phyloP scores from a whole-genome alignment of 202 grass and related monocot species.

The Panicum hallii region DNA sequence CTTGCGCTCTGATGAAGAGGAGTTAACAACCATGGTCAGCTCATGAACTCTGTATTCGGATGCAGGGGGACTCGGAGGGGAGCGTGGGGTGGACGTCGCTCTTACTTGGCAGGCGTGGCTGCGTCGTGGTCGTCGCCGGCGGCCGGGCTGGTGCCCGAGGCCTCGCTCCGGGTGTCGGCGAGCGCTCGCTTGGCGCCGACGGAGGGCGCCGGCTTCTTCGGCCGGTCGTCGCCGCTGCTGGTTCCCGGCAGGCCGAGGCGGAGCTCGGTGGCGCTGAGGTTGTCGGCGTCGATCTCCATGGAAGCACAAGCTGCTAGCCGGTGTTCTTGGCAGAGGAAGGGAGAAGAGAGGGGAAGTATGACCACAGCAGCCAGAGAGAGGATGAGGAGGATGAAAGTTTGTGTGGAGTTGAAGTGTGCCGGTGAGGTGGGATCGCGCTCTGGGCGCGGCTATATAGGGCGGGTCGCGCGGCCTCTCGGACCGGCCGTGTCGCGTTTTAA shows the following conservation, averaged over 20 bases:
- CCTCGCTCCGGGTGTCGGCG: constrained; percentile 40
- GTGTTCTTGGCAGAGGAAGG: background rate
- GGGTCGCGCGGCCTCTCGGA: constrained; percentile 2
- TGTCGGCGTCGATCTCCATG: constrained; percentile 59
- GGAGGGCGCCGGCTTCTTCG: constrained; percentile 26
- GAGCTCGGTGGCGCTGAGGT: constrained; percentile 81
- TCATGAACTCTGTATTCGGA: background rate
- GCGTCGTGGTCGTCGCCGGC: constrained; percentile 33
- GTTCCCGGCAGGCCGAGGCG: constrained; percentile 70
- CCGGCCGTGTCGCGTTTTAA: constrained; percentile 23
- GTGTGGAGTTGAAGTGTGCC: constrained; percentile 29
- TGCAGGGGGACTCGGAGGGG: background rate
- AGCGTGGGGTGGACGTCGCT: no score
- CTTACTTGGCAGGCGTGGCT: constrained; percentile 51
- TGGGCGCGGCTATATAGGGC: constrained; percentile 14
- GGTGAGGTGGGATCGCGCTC: background rate
- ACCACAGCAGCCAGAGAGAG: background rate
- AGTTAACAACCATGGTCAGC: background rate
- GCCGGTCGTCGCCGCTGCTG: background rate
- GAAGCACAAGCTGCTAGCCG: background rate
- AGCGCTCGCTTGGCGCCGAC: constrained; percentile 40
- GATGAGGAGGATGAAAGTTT: background rate
- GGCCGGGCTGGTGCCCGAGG: constrained; percentile 32
- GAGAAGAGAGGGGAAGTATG: background rate
- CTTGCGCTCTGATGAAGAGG: constrained; percentile 52